Evolutionary conservation across 2,329 filamentous ascomycete genomes (phyloP), one percentile per base, ranked within the genome.

Genomic region (Talaromyces albobiverticillius): DNA sequence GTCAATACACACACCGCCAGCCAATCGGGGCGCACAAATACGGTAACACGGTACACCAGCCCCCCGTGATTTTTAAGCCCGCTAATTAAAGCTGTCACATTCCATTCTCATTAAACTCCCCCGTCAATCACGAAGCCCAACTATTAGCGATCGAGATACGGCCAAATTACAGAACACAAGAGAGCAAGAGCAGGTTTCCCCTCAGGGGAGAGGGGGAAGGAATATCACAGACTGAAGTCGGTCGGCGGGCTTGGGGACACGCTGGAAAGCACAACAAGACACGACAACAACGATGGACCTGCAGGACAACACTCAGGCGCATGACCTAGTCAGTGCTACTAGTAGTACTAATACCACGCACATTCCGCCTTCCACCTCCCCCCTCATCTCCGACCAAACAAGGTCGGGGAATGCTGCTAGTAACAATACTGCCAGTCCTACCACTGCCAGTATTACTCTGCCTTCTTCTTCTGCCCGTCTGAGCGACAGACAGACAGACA

Each of bases 291-390:
- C 18, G 8, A 53, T 46, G 51, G 51, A 53, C 31, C 51, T 46
- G 42, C 41, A 53, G 31, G 11, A 23, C 26, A 41, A 46, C 43
- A 6, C 36, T 14, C 31, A 36, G 16, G 16, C 34, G 47, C 47
- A 50, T 31, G 47, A 41, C 23, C 29, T 3, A 29, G 18, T 16
- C 25, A 34, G 11, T 13, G 14, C 34, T 7, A 40, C 20, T 38
- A 31, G 16, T 36, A 29, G 42, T 22, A 18, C 40, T 32, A 40
- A 18, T 45, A 31, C 18, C 38, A 31, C 50, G 50, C 50, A 52
- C 50, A 52, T 52, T 52, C 50, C 50, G 26, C n/a, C 32, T 14
- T 36, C 32, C 18, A 11, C 36, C 16, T 20, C 36, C 36, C 20
- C 36, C 9, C n/a, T 40, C 36, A 11, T 40, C 11, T 40, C 36